Base-by-base conservation (phyloP, 306 rosid genomes). In the Quercus parvula region DNA sequence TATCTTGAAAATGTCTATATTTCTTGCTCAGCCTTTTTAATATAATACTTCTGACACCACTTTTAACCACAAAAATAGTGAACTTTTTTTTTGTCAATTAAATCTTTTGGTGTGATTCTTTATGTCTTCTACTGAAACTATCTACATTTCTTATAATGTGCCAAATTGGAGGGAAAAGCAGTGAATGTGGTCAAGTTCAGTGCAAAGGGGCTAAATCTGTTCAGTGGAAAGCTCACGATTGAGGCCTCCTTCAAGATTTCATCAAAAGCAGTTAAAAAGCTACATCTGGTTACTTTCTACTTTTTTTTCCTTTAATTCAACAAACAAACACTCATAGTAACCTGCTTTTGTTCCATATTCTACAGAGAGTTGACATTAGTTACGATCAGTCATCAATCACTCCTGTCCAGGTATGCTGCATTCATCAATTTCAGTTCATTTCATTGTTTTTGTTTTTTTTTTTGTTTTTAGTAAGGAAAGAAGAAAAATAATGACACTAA, bases 111-210 rank as follows among this genome's bases (percentile, higher is more conserved):
- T 63, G 70, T 63, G 70, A 28, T 63, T 63, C 11, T 14, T 67
- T 71, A 17, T 76, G 49, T 78, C 44, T 80, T 81, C 19, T 74
- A 73, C 76, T 67, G 77, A 78, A 74, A 69, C 61, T 2, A 41
- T 81, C 62, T 76, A 71, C 62, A 28, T 74, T 77, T 68, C 62
- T 71, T 70, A 71, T 70, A 68, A 57, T 62, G 30, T 81, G 70
- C 73, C 61, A 69, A 83, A 82, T 80, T 86, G 97, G 87, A 94
- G 98, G 87, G 90, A 81, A 90, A 92, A 92, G 97, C 97, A 85
- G 90, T 92, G n/a, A 94, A 92, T 24, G 88, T 85, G 77, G 75
- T 94, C 77, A 84, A 92, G 85, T 94, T 94, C 89, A 85, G 86
- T 74, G 90, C 89, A 51, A 89, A 80, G 75, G 98, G 91, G 51